Conservation (phyloP, 169 alveolate species). For the Plasmodium malariae region DNA sequence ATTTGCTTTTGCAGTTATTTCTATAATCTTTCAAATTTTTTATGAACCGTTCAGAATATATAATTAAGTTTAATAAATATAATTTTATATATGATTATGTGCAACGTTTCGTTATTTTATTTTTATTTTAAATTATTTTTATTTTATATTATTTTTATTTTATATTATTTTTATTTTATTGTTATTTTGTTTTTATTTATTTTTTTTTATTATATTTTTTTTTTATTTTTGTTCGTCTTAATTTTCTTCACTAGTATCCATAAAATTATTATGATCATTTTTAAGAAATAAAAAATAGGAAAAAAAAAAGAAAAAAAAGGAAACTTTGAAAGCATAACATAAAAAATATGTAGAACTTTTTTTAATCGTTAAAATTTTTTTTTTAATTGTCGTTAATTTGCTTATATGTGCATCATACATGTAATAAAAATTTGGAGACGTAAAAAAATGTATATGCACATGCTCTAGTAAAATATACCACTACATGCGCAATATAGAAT, state of each 20-base stretch:
- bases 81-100: neutral
- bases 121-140: too few species aligned
- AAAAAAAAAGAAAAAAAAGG: neutral
- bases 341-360: neutral
- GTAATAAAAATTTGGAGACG: neutral
- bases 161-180: too few species aligned
- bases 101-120: neutral
- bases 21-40: neutral
- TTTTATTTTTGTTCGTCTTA: neutral
- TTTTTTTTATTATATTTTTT: too few species aligned
- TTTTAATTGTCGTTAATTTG: neutral
- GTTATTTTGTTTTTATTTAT: too few species aligned
- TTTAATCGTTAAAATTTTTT: too few species aligned
- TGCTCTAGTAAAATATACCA: neutral
- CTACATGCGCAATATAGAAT: neutral
- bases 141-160: too few species aligned
- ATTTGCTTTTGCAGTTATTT: too few species aligned
- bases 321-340: neutral
- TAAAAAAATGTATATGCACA: neutral
- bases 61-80: too few species aligned
- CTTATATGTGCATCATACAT: neutral
- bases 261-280: neutral
- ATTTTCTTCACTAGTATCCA: slow-evolving; percentile 13
- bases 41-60: neutral
- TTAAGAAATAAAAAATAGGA: neutral